These are phyloP conservation scores for Lachancea dasiensis DNA, from an alignment of 805 yeast genomes.

Conservation along the genomic window DNA sequence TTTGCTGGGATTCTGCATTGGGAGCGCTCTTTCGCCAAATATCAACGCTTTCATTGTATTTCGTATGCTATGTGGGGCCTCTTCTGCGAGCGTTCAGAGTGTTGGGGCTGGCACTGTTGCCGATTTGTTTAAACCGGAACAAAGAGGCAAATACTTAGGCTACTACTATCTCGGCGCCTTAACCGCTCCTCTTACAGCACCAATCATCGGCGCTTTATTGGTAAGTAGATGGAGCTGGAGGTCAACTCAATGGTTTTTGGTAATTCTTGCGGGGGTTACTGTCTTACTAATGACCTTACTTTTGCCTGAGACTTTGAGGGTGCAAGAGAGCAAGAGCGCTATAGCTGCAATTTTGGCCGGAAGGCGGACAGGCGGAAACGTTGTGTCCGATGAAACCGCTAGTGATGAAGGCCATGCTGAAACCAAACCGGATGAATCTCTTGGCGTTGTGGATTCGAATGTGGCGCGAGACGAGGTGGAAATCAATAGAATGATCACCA, in stretches of 20 bases:
- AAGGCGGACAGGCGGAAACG: slow-evolving; percentile 23
- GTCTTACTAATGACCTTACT: slow-evolving; percentile 44
- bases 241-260: slow-evolving; percentile 82
- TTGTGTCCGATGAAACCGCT: slow-evolving; percentile 5
- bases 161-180: slow-evolving; percentile 74
- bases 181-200: slow-evolving; percentile 73
- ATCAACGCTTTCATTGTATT: slow-evolving; percentile 61
- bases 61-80: slow-evolving; percentile 70
- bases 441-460: slow-evolving; percentile 4
- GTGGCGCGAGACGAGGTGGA: slow-evolving; percentile 7
- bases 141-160: slow-evolving; percentile 78
- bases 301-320: slow-evolving; percentile 72
- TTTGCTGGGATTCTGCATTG: slow-evolving; percentile 62
- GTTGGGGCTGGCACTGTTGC: slow-evolving; percentile 87
- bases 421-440: slow-evolving; percentile 7
- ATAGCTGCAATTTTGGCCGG: slow-evolving; percentile 41
- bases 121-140: slow-evolving; percentile 59
- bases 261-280: slow-evolving; percentile 55
- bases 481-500: slow-evolving; percentile 18
- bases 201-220: slow-evolving; percentile 74
- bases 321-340: slow-evolving; percentile 46
- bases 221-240: slow-evolving; percentile 77
- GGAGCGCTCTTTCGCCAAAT: slow-evolving; percentile 59
- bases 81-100: slow-evolving; percentile 79
- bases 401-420: slow-evolving; percentile 9